phyloP scores from a whole-genome alignment of 805 yeast species.

The Ogataea corticis region DNA sequence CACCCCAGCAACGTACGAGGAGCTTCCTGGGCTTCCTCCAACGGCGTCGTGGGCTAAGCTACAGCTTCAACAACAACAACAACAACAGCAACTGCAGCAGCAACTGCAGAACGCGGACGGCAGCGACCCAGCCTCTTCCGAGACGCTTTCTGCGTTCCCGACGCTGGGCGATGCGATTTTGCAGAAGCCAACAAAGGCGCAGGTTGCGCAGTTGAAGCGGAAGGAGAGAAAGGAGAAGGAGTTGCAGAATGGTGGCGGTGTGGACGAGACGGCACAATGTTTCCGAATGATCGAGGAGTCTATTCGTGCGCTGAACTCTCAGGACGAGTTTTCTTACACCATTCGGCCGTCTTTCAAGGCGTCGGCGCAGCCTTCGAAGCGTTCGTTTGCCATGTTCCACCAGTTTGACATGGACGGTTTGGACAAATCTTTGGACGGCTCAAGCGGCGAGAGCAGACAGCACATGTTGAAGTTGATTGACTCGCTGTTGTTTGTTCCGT shows the following conservation, averaged over 20 bases:
- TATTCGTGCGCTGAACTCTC: slow-evolving; percentile 26
- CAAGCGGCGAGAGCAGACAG: slow-evolving; percentile 21
- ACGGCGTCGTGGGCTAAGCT: slow-evolving; percentile 64
- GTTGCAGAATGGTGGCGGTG: slow-evolving; percentile 13
- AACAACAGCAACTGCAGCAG: slow-evolving; percentile 30
- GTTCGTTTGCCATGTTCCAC: slow-evolving; percentile 26
- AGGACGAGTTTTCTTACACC: slow-evolving; percentile 25
- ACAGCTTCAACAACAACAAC: slow-evolving; percentile 26
- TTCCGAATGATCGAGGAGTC: slow-evolving; percentile 31
- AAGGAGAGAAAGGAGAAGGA: slow-evolving; percentile 32
- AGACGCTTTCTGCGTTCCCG: slow-evolving; percentile 32
- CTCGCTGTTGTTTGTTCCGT: slow-evolving; percentile 35
- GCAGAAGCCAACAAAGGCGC: slow-evolving; percentile 20
- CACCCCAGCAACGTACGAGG: slow-evolving; percentile 13
- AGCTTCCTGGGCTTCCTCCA: slow-evolving; percentile 52
- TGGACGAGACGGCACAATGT: slow-evolving; percentile 27
- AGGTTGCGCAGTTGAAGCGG: slow-evolving; percentile 21
- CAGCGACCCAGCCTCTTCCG: slow-evolving; percentile 11
- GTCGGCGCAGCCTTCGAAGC: slow-evolving; percentile 9
- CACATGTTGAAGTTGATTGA: slow-evolving; percentile 32
- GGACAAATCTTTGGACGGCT: slow-evolving; percentile 14
- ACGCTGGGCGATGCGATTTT: slow-evolving; percentile 28
- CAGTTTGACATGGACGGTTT: slow-evolving; percentile 18
- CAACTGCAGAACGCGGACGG: slow-evolving; percentile 25
- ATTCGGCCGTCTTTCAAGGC: slow-evolving; percentile 27